Percentiles rank a stretch among this genome's conserved stretches.
Evolutionary conservation across 2,329 filamentous ascomycete genomes (phyloP).

Genomic region (Fusarium circinatum): DNA sequence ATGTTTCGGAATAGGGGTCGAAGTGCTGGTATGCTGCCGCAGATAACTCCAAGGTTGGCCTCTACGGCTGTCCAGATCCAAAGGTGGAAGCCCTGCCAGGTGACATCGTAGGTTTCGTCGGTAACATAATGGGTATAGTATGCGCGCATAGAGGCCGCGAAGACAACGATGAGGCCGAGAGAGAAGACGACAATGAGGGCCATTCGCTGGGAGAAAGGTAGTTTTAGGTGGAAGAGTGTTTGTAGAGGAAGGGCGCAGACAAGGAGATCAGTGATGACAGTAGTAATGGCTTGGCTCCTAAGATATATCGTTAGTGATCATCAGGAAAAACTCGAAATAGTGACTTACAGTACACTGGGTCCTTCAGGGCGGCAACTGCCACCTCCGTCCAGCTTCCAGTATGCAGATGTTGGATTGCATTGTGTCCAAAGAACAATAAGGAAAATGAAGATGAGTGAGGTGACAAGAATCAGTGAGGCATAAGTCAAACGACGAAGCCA

Average conservation of each 20-base stretch:
- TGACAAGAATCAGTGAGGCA: constrained; percentile 43
- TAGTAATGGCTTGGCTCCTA: constrained; percentile 48
- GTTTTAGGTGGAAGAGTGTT: constrained; percentile 46
- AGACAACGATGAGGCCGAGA: constrained; percentile 51
- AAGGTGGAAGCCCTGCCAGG: constrained; percentile 53
- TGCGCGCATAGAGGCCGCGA: constrained; percentile 50
- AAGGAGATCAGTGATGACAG: constrained; percentile 48
- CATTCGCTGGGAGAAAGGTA: constrained; percentile 49
- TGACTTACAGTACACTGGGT: constrained; percentile 38
- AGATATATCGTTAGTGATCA: neutral
- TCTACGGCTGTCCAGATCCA: constrained; percentile 57
- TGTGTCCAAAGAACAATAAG: constrained; percentile 51
- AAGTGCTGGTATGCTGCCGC: constrained; percentile 52
- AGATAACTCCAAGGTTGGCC: constrained; percentile 54
- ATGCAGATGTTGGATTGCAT: constrained; percentile 44
- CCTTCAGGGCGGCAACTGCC: constrained; percentile 48
- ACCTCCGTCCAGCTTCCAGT: constrained; percentile 38
- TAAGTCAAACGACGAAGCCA: constrained; percentile 49
- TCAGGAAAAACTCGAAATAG: no score
- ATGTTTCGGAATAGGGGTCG: constrained; percentile 42
- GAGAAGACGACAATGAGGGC: constrained; percentile 52
- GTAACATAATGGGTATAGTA: constrained; percentile 52
- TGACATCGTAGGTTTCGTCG: constrained; percentile 52
- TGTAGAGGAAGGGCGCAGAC: constrained; percentile 53
- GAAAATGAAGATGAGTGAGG: constrained; percentile 45